Evolutionary conservation across 805 yeast genomes (phyloP).

Genomic region (Komagataella mondaviorum): DNA sequence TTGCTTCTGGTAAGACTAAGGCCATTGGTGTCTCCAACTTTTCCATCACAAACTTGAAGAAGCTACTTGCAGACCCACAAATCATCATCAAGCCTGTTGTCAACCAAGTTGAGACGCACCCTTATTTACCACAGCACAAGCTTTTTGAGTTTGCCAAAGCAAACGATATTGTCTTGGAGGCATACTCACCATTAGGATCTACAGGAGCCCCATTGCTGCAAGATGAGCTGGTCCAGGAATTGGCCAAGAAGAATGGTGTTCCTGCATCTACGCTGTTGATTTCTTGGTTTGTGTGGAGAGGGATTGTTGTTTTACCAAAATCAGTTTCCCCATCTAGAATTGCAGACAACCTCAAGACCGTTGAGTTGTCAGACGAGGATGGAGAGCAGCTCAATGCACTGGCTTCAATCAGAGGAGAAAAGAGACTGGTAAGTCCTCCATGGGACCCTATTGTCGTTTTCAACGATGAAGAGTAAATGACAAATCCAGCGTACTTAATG

Average conservation of each 20-base stretch:
- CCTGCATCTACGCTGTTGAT: constrained; percentile 38
- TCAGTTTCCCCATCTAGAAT: constrained; percentile 19
- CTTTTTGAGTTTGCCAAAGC: constrained; percentile 36
- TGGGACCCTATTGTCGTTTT: constrained; percentile 21
- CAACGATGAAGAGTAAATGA: constrained; percentile 8
- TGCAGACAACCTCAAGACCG: constrained; percentile 19
- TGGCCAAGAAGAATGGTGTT: constrained; percentile 31
- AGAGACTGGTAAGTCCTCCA: constrained; percentile 22
- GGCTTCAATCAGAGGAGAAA: constrained; percentile 12
- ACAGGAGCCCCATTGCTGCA: constrained; percentile 37
- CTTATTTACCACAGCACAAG: constrained; percentile 53
- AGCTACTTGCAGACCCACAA: constrained; percentile 32
- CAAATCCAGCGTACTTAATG: not conserved
- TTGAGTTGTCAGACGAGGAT: constrained; percentile 22
- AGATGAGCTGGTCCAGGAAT: constrained; percentile 24
- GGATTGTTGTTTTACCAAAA: constrained; percentile 25
- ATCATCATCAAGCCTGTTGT: constrained; percentile 49
- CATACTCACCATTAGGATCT: constrained; percentile 71
- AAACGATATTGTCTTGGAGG: constrained; percentile 49
- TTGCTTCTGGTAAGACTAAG: constrained; percentile 36
- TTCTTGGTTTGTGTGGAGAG: constrained; percentile 47
- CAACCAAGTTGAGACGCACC: constrained; percentile 71
- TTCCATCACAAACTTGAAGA: constrained; percentile 38
- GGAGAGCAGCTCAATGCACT: constrained; percentile 17
- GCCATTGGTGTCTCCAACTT: constrained; percentile 78